Conservation (phyloP, 2,329 filamentous ascomycete species). For the Colletotrichum orchidophilum region DNA sequence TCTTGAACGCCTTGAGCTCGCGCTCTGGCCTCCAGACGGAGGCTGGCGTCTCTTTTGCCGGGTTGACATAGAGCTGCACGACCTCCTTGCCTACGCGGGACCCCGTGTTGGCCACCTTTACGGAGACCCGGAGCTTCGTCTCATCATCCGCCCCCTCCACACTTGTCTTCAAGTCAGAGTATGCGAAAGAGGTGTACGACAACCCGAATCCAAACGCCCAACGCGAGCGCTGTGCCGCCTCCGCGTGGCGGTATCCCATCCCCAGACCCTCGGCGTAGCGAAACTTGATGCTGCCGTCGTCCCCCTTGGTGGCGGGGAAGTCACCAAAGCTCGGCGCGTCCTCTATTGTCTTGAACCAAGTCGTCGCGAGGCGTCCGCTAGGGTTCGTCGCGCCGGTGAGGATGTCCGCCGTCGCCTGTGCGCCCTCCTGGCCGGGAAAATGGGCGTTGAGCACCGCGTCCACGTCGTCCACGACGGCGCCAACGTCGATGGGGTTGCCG, state of each 20-base stretch:
- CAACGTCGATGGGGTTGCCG: conserved; percentile 27
- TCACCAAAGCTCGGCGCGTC: conserved; percentile 29
- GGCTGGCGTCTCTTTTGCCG: not conserved
- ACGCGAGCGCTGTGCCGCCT: conserved; percentile 10
- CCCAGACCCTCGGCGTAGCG: conserved; percentile 11
- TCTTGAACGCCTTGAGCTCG: conserved; percentile 34
- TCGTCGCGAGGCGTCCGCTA: conserved; percentile 30
- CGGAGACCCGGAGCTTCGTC: conserved; percentile 41
- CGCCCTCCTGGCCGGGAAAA: conserved; percentile 32
- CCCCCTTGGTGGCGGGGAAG: conserved; percentile 24
- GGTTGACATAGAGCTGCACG: conserved; percentile 43
- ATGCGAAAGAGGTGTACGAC: conserved; percentile 26
- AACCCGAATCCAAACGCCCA: conserved; percentile 27
- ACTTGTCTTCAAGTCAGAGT: not conserved
- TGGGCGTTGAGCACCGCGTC: conserved; percentile 29
- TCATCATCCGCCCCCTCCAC: conserved; percentile 35
- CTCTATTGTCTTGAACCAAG: conserved; percentile 30
- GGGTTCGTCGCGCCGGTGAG: conserved; percentile 27
- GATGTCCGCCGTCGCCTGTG: conserved; percentile 28
- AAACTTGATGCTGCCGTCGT: conserved; percentile 10
- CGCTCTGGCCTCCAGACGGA: conserved; percentile 27
- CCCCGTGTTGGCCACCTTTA: conserved; percentile 55
- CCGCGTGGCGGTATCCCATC: conserved; percentile 24
- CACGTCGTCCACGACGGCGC: conserved; percentile 27
- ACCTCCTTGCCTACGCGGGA: conserved; percentile 39